These are phyloP conservation scores for Lactifluus rugatus DNA, from an alignment of 768 basidiomycete genomes.

Conservation along the genomic window DNA sequence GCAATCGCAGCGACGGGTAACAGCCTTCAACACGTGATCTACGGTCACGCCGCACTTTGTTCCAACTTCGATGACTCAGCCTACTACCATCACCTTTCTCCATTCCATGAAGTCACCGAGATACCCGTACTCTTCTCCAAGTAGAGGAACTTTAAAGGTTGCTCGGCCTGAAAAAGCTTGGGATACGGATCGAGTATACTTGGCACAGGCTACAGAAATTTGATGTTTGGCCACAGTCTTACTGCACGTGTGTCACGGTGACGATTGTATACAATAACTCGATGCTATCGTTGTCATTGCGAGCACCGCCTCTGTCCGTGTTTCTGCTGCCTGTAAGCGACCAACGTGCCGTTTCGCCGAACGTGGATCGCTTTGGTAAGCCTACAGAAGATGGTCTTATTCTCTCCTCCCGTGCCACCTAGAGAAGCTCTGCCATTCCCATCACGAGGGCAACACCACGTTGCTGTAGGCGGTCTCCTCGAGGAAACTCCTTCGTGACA, in stretches of 20 bases:
- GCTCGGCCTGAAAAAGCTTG: too few species aligned
- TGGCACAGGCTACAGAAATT: too few species aligned
- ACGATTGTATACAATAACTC: too few species aligned
- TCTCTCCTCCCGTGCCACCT: not conserved
- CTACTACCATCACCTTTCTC: too few species aligned
- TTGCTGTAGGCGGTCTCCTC: not conserved
- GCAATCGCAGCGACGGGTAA: not conserved
- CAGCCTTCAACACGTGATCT: conserved; percentile 2
- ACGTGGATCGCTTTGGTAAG: conserved; percentile 11
- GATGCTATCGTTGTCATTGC: conserved; percentile 11
- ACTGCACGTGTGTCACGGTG: too few species aligned
- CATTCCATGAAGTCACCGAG: too few species aligned
- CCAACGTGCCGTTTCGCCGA: not conserved
- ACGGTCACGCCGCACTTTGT: not conserved
- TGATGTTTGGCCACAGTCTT: too few species aligned
- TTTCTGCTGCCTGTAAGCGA: not conserved
- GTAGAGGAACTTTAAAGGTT: too few species aligned
- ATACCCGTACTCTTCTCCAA: too few species aligned
- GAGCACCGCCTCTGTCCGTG: conserved; percentile 6
- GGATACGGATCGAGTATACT: too few species aligned
- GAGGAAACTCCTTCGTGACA: not conserved
- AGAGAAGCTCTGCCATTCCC: not conserved
- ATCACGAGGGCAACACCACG: not conserved
- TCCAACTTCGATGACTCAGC: too few species aligned
- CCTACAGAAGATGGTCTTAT: not conserved